Base-by-base conservation (phyloP, 345 rosid genomes). In the Psidium guajava region DNA sequence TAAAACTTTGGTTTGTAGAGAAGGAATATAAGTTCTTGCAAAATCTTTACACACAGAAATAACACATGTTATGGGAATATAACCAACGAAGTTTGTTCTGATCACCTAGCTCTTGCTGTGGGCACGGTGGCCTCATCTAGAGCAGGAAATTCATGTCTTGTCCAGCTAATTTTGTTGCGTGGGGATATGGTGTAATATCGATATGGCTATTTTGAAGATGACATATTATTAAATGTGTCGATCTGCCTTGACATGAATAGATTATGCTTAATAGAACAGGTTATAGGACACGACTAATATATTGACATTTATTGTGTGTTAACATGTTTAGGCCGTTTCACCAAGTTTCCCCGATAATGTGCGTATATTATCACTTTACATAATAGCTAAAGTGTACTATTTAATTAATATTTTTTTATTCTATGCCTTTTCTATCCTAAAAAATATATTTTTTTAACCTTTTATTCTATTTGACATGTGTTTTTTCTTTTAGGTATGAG, bases 231-330 rank as follows among this genome's bases (percentile, higher is more conserved):
- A 64, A 15, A 32, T 2, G 12, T 64, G 11, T 61, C 8, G 11
- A 61, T 28, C 11, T 18, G 11, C 5, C 42, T 61, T 2, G 10
- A 28, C 2, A 7, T 2, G 5, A 28, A 3, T 28, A 28, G 11
- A 1, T 2, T 28, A 28, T 1, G 8, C 22, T 28, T 28, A 61
- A 59, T 7, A 61, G 16, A 61, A 15, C 11, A 5, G 18, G 69
- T 58, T 16, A 12, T 3, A 14, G 0, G 0, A 7, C 42, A 14
- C 42, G 1, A 61, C 2, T 61, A 6, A 61, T 20, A 28, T 2
- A 11, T 49, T 49, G 51, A 10, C 13, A 49, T 49, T 49, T 49
- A 11, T 49, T 11, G 51, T 11, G 12, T 61, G 42, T 28, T 61
- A 1, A 27, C 74, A 61, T 15, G 8, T 27, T 61, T 14, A 61